Base-by-base conservation (phyloP, 257 asterid species). In the Ligustrum vulgare region DNA sequence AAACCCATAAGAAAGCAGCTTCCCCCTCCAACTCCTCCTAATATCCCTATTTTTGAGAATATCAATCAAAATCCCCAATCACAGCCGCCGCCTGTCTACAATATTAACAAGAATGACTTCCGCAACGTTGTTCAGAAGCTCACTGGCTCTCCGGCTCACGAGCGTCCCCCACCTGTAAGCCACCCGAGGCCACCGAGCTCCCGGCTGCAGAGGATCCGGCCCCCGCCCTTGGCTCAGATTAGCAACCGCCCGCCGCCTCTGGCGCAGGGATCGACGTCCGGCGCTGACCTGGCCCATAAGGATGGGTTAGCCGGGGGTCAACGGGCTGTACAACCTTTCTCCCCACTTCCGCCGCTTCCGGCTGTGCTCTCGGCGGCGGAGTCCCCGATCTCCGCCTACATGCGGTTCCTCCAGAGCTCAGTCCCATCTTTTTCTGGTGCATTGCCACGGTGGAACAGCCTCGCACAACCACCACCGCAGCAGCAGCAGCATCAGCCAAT, bases 61-160 rank as follows among this genome's bases (percentile, higher is more conserved):
- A 71, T 51, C 25, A 66, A 47, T 70, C 80, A 63, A 4, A 45
- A 75, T 10, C 78, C 83, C 77, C 71, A 74, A 65, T 77, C 83
- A 6, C 79, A 78, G 23, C 60, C 62, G 78, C 81, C 98, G 9
- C 98, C 98, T 71, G 98, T 93, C 13, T 93, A 91, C 80, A 93
- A 91, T 81, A 91, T 93, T 33, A 93, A 87, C 82, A 93, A 91
- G 80, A 88, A 84, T 73, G 97, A 93, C 78, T 93, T 93, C 79
- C 91, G 97, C 3, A 94, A 91, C 66, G 94, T 93, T 32, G 98
- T 93, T 51, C 98, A 93, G 91, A 85, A 82, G 83, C 98, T 93
- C 67, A 93, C 98, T 4, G 97, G 98, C 23, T 88, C 96, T 0
- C 97, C 94, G 65, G 90, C 94, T 0, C 90, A 89, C 74, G 96